These are phyloP conservation scores for Fusarium tupiense DNA, from an alignment of 2,329 filamentous ascomycete genomes.

Conservation along the genomic window DNA sequence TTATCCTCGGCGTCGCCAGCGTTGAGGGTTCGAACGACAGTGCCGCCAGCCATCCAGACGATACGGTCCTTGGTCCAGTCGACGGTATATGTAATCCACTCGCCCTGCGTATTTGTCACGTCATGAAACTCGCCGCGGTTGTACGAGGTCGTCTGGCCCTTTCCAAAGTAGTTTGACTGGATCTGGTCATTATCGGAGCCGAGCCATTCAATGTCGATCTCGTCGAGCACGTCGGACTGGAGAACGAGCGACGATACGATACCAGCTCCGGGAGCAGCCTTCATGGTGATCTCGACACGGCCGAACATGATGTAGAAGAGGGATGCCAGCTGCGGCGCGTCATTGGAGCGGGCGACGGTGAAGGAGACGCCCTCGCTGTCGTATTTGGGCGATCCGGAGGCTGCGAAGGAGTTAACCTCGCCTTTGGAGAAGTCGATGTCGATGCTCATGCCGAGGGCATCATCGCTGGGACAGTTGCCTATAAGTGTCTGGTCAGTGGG, in stretches of 20 bases:
- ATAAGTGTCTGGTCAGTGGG: conserved; percentile 9
- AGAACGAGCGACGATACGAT: conserved; percentile 94
- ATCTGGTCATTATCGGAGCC: conserved; percentile 79
- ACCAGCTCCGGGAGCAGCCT: conserved; percentile 85
- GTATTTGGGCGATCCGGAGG: conserved; percentile 77
- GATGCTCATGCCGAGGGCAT: conserved; percentile 84
- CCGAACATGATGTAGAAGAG: conserved; percentile 99
- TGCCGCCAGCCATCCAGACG: conserved; percentile 85
- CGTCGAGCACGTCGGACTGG: conserved; percentile 90
- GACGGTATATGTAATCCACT: conserved; percentile 87
- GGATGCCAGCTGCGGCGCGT: conserved; percentile 86
- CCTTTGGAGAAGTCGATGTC: conserved; percentile 85
- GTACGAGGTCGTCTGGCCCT: conserved; percentile 85
- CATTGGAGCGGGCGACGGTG: conserved; percentile 79
- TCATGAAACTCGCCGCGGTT: conserved; percentile 86
- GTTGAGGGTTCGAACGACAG: conserved; percentile 78
- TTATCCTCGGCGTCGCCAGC: conserved; percentile 72
- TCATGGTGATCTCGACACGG: conserved; percentile 84
- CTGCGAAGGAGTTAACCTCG: conserved; percentile 79
- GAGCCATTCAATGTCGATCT: conserved; percentile 98
- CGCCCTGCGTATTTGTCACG: conserved; percentile 72
- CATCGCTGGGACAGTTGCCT: conserved; percentile 76
- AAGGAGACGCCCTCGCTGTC: conserved; percentile 81
- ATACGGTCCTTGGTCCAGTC: conserved; percentile 91
- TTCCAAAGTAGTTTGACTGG: conserved; percentile 98